Base-by-base conservation (phyloP, 208 protist species). In the Leptomonas seymouri region DNA sequence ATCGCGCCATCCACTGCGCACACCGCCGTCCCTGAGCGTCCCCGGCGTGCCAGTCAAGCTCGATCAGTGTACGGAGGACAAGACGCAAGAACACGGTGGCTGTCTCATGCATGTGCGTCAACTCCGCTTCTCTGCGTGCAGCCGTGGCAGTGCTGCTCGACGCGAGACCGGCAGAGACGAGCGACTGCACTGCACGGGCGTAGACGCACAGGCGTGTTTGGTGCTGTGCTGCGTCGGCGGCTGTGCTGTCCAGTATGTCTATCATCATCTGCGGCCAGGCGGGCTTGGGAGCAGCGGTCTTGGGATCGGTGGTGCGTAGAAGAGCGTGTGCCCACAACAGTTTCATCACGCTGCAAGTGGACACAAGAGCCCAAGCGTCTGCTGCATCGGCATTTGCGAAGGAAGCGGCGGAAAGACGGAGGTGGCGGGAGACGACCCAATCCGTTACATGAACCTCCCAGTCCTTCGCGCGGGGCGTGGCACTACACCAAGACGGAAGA, bases 31-130 rank as follows among this genome's bases (percentile, higher is more conserved):
- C 63, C 15, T 50, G 9, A 23, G 20, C 50, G 34, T 77, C 58
- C 8, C 57, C 71, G 12, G 64, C 56, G 58, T 48, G 50, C 71
- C 71, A 77, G 64, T 77, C 71, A 21, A 77, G 25, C 58, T 71
- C 71, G 30, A 48, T 34, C 18, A 77, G 42, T 20, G 48, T 44
- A 3, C 58, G 64, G 18, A 77, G 50, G 9, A 71, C 42, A 15
- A 77, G 42, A 18, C 64, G 71, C 2, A 59, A 23, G 27, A 71
- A 69, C n/a, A 62, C 51, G 14, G 28, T 49, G 6, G 71, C 71
- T 16, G 71, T 23, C 20, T 34, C 44, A n/a, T 45, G 63, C 46
- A 77, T 25, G 58, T 71, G 64, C 11, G 31, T 7, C n/a, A 44
- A 18, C 39, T 76, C 71, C 15, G 28, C 45, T 21, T 57, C 71